Percentiles rank a stretch among this genome's conserved stretches.
These are phyloP conservation scores for Fusarium torreyae DNA, from an alignment of 2,329 filamentous ascomycete genomes.

Conservation along the genomic window DNA sequence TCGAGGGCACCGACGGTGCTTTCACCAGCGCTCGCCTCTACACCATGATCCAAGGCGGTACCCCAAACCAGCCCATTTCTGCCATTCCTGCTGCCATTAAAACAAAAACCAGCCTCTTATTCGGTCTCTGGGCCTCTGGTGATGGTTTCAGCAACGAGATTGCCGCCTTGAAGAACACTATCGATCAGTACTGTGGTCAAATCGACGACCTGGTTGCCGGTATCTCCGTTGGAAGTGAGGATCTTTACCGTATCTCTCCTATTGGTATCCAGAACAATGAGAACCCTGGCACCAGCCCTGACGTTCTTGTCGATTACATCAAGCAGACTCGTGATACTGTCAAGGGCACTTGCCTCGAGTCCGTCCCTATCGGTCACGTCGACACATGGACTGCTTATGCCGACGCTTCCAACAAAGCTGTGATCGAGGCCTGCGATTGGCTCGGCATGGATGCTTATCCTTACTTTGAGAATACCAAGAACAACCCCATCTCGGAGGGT, in stretches of 20 bases:
- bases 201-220: slow-evolving; percentile 80
- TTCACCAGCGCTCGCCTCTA: slow-evolving; percentile 82
- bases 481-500: slow-evolving; percentile 76
- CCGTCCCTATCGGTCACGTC: slow-evolving; percentile 81
- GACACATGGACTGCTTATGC: slow-evolving; percentile 90
- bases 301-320: slow-evolving; percentile 78
- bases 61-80: slow-evolving; percentile 74
- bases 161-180: slow-evolving; percentile 77
- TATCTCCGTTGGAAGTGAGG: slow-evolving; percentile 90
- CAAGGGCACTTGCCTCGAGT: slow-evolving; percentile 71
- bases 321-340: slow-evolving; percentile 75
- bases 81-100: slow-evolving; percentile 88
- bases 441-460: slow-evolving; percentile 89
- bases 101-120: slow-evolving; percentile 82
- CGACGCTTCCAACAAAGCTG: slow-evolving; percentile 78
- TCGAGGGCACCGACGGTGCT: slow-evolving; percentile 72
- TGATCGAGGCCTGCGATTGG: slow-evolving; percentile 81
- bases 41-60: slow-evolving; percentile 80
- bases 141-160: slow-evolving; percentile 82
- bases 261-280: slow-evolving; percentile 75
- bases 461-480: slow-evolving; percentile 81
- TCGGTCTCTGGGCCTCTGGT: slow-evolving; percentile 87
- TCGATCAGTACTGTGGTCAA: slow-evolving; percentile 75
- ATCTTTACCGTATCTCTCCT: slow-evolving; percentile 85
- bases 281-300: slow-evolving; percentile 74